Base-by-base conservation (phyloP, 257 asterid species). In the Nicotiana obtusifolia region DNA sequence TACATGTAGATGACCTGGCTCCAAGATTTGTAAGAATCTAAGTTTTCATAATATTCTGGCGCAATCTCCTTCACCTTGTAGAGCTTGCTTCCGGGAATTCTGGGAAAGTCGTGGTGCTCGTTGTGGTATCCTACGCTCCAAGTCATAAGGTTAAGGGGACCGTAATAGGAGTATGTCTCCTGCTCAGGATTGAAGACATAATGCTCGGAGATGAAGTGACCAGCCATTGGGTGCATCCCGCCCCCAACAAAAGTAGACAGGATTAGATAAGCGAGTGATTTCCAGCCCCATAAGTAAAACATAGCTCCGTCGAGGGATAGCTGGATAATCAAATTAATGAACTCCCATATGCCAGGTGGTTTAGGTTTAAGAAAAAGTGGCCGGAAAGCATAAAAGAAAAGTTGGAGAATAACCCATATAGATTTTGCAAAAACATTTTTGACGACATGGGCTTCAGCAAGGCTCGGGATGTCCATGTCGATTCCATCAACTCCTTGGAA, bases 211-310 rank as follows among this genome's bases (percentile, higher is more conserved):
- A 95, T 92, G 49, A 95, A 95, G 84, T 95, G 98, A 33, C 98
- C 99, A 0, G 99, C 98, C 97, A 94, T 91, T 10, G 97, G 99
- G 82, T 95, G 99, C 97, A 95, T 84, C 19, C 99, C 98, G 0
- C 99, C 98, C 24, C 99, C 98, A 33, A 95, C 97, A 15, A 94
- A 92, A 0, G 98, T 95, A 1, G 99, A 95, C 52, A 95, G 87
- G 68, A 95, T 94, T 86, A 95, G 78, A 86, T 95, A 95, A 10
- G 89, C 93, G 5, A 95, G 81, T 14, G 97, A 83, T 78, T 90
- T 95, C 98, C 97, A 94, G 1, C 99, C 93, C 88, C 89, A 94
- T 62, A 94, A 86, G 82, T 91, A 90, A 22, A 91, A 95, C 84
- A 95, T 17, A 10, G 85, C 83, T 5, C 87, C 90, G 86, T 92